Evolutionary conservation across 768 basidiomycete genomes (phyloP), one percentile per base, ranked within the genome.

Genomic region (Suillus spraguei): DNA sequence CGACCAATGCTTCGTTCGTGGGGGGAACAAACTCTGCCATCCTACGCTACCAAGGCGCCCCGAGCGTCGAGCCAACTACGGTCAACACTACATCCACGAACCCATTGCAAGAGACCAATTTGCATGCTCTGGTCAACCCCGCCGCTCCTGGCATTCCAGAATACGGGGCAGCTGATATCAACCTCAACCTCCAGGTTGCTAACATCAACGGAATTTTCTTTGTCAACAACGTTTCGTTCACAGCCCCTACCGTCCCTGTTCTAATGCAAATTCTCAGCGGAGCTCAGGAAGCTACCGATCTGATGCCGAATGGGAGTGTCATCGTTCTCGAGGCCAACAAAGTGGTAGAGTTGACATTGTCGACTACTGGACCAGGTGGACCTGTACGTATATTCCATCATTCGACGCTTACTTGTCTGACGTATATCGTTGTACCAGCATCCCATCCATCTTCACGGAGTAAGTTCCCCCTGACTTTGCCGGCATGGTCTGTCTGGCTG

Each of bases 21-120:
- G 77, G 75, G 14, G 85, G 84, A n/a, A 64, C 83, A 28, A 87
- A 84, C 70, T 84, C 82, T 16, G 87, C 83, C 1, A 84, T 86
- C 54, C 71, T 86, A 8, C 79, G 82, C 14, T 87, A 87, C 69
- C 61, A 38, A 13, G 82, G 82, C 14, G 83, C 82, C 1, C 63
- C 74, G 3, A 39, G 9, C 14, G 65, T 65, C 32, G 73, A 85
- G 32, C 84, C 85, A 0, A 79, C 75, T 0, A 80, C 79, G 1
- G 70, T 60, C 3, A 73, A 76, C 6, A 67, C 72, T 1, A 28
- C 61, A 4, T 65, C 67, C 58, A 44, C 64, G 0, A 69, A 70
- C 5, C 72, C 76, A 9, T 66, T 82, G 35, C 36, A 69, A 20
- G 81, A 81, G 62, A 66, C 68, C 2, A 66, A 74, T 35, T 59